Base-by-base conservation (phyloP, 2,329 filamentous ascomycete genomes). In the Trichoderma afroharzianum region DNA sequence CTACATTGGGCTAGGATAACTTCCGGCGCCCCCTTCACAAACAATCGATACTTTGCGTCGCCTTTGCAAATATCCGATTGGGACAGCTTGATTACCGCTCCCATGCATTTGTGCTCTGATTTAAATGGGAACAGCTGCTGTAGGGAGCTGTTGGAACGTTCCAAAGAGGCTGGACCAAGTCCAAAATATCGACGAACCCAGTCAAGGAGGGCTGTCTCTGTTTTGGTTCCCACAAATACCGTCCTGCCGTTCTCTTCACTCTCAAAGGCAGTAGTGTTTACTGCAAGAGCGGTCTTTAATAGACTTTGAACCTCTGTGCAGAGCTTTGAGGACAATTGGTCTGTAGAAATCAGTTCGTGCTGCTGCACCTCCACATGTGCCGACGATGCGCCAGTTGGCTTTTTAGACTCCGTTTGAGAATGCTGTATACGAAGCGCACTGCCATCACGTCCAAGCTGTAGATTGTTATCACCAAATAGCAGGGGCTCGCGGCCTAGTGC, bases 251-350 rank as follows among this genome's bases (percentile, higher is more conserved):
- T 80, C 32, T 85, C 80, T 15, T 83, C 81, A 14, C 83, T 83
- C 71, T 88, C 86, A 55, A 88, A 87, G 0, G 86, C 86, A 0
- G 86, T 88, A 0, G 86, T 87, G 76, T 88, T 90, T 84, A 92
- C 79, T 21, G 83, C 81, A 6, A 85, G 78, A 3, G 84, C 83
- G 74, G 85, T 81, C 2, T 83, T 72, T 12, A 85, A 77, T 43
- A 80, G 73, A 15, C 79, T 77, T 71, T 80, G 82, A 12, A 78
- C 75, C 8, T 74, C 71, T 3, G 75, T 69, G 1, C 80, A 66
- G 1, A 77, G 73, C 26, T 58, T 33, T 6, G 63, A 55, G 5
- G 58, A 61, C 9, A 71, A 72, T 61, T 73, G 39, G 39, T 68
- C 18, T 14, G 55, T 47, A 12, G 43, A 26, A 18, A 53, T n/a